Conservation (phyloP, 75 land plant species). For the Sequoia sempervirens region DNA sequence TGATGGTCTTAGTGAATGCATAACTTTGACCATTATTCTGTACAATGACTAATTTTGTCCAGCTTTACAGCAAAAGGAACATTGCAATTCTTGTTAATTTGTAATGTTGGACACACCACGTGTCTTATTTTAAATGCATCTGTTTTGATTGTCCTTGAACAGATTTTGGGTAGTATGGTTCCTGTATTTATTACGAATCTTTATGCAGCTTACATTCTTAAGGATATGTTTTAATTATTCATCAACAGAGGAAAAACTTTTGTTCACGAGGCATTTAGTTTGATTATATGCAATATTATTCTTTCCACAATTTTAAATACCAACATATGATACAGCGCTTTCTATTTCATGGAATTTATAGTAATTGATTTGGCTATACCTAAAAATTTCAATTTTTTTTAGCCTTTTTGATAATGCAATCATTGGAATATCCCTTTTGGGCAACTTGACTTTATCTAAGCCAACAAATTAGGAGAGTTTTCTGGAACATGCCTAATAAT, state of each 20-base stretch:
- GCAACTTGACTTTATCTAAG: too few relatives aligned
- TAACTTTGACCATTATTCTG: neutral
- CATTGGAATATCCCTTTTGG: too few relatives aligned
- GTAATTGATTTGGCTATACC: neutral
- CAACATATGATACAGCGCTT: neutral
- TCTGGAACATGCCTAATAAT: too few relatives aligned
- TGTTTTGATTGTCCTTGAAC: neutral
- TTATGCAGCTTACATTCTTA: neutral
- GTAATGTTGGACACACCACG: neutral
- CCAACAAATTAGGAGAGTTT: too few relatives aligned
- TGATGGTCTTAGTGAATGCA: neutral
- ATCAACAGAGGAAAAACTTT: neutral
- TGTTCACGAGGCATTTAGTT: neutral
- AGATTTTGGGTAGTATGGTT: neutral
- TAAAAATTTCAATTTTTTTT: too few relatives aligned
- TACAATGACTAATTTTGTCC: neutral
- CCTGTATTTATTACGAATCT: neutral
- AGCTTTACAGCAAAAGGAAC: neutral
- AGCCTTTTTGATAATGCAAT: too few relatives aligned
- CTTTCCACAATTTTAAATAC: neutral
- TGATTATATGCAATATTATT: neutral
- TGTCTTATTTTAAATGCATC: neutral
- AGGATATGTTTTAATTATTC: neutral
- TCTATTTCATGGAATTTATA: neutral
- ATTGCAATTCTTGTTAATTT: neutral